Conservation (phyloP, 73 alveolate species). For the Blepharisma japonicum region DNA sequence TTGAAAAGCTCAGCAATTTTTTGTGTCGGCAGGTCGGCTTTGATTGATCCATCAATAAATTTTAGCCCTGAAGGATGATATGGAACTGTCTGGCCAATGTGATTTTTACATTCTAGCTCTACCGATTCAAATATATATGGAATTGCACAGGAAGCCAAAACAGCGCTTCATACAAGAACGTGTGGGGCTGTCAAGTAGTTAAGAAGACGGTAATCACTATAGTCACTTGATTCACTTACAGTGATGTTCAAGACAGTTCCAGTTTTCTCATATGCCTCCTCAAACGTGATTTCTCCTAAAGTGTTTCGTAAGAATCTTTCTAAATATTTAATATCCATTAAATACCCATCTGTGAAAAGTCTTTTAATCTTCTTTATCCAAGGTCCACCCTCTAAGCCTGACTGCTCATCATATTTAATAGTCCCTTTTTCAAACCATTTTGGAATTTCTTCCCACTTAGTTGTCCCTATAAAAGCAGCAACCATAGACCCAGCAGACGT, state of each 20-base stretch:
- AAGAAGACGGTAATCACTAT: conserved; percentile 49
- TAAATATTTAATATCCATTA: conserved; percentile 40
- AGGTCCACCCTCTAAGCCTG: conserved; percentile 19
- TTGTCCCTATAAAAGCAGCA: conserved; percentile 48
- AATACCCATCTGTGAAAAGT: conserved; percentile 38
- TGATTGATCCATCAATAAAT: conserved; percentile 62
- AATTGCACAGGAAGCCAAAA: conserved; percentile 57
- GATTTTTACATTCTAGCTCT: conserved; percentile 54
- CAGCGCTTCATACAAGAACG: conserved; percentile 65
- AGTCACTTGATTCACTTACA: conserved; percentile 39
- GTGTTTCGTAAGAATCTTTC: conserved; percentile 11
- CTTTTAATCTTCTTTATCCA: conserved; percentile 11
- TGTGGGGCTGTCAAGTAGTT: conserved; percentile 74
- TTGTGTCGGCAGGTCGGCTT: conserved; percentile 64
- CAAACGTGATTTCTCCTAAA: conserved; percentile 59
- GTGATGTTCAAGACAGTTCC: conserved; percentile 63
- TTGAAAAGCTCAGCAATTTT: conserved; percentile 69
- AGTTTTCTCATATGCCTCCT: conserved; percentile 56
- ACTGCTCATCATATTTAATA: neutral
- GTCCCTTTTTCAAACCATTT: neutral
- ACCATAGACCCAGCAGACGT: conserved; percentile 64
- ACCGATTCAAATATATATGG: conserved; percentile 63
- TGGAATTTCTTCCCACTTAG: conserved; percentile 44
- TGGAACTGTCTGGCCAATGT: conserved; percentile 44
- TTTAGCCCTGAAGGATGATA: conserved; percentile 34